phyloP scores from a whole-genome alignment of 1,284 basidiomycete species.

The Inonotus hispidus region DNA sequence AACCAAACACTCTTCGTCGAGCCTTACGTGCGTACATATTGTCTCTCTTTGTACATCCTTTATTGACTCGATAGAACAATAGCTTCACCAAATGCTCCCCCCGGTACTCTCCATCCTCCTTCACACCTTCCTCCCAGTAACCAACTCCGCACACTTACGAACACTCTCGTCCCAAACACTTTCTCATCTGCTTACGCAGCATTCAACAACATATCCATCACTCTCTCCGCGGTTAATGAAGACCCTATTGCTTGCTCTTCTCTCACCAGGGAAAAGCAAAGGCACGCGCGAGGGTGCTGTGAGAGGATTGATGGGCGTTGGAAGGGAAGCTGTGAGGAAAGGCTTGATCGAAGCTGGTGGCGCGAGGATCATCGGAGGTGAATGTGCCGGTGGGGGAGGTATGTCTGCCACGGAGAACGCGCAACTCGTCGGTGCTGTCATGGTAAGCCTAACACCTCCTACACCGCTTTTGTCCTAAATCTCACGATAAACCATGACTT shows the following conservation, averaged over 20 bases:
- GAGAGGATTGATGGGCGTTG: constrained; percentile 77
- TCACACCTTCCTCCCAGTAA: constrained; percentile 71
- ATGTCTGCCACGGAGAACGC: constrained; percentile 30
- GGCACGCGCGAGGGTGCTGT: constrained; percentile 84
- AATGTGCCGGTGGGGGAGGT: constrained; percentile 35
- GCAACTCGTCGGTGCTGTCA: constrained; percentile 47
- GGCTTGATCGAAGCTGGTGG: constrained; percentile 75
- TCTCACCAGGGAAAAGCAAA: constrained; percentile 62
- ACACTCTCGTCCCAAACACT: constrained; percentile 78
- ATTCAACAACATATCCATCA: constrained; percentile 81
- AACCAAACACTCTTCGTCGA: constrained; percentile 92
- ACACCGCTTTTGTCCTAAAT: no score
- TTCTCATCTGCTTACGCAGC: constrained; percentile 69
- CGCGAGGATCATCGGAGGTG: constrained; percentile 62
- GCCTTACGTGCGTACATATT: constrained; percentile 72
- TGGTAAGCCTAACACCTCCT: constrained; percentile 47
- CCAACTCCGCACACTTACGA: constrained; percentile 58
- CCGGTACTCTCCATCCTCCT: constrained; percentile 88
- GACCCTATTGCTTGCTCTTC: constrained; percentile 83
- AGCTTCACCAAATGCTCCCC: constrained; percentile 95
- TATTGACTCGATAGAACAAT: constrained; percentile 3
- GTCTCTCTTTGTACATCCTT: constrained; percentile 3
- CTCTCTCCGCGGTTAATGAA: constrained; percentile 88
- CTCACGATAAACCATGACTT: neutral
- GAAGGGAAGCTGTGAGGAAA: constrained; percentile 76